Conservation (phyloP, 768 basidiomycete species). For the Cubamyces lactineus region DNA sequence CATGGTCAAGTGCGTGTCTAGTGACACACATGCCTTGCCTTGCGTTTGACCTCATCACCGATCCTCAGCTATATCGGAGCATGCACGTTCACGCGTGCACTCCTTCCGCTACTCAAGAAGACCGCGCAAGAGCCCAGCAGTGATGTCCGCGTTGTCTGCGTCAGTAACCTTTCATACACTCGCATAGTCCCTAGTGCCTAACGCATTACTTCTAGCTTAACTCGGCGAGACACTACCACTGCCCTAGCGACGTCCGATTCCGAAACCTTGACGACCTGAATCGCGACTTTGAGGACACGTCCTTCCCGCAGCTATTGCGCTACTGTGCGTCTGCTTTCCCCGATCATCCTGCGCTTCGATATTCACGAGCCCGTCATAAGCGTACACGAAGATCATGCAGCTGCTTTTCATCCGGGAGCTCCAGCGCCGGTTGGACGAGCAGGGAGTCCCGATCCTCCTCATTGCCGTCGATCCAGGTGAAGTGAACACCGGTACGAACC, state of each 20-base stretch:
- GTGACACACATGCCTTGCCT: neutral
- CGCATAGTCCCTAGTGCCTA: neutral
- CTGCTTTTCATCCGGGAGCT: constrained; percentile 31
- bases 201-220: neutral
- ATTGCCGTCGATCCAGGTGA: constrained; percentile 41
- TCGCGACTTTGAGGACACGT: constrained; percentile 32
- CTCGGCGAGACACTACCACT: constrained; percentile 10
- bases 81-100: constrained; percentile 33
- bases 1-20: constrained; percentile 44
- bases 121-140: constrained; percentile 33
- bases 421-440: constrained; percentile 33
- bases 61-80: constrained; percentile 34
- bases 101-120: constrained; percentile 37
- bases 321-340: constrained; percentile 11
- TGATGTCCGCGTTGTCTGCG: constrained; percentile 39
- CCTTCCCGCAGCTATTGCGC: constrained; percentile 19
- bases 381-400: constrained; percentile 28
- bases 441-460: constrained; percentile 36
- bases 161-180: constrained; percentile 14
- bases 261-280: constrained; percentile 39
- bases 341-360: neutral
- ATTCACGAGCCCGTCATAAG: neutral
- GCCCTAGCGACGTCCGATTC: constrained; percentile 35
- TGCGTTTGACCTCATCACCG: neutral
- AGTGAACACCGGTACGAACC: constrained; percentile 35